phyloP scores from a whole-genome alignment of 1,284 basidiomycete genomes.

The Tilletia indica region DNA sequence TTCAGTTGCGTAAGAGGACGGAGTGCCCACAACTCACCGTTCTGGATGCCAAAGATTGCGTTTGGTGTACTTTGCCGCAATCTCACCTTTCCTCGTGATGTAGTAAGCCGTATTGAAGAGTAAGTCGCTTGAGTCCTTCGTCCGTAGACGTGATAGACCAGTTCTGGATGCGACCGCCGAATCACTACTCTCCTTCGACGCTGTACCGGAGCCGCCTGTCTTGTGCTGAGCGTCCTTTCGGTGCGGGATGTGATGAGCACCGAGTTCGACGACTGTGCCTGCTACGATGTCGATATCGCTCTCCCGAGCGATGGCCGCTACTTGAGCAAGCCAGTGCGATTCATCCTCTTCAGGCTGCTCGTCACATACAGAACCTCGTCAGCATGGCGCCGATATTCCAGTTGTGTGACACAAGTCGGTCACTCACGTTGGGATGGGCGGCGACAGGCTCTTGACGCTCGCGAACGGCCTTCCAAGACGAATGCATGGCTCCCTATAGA shows the following conservation, averaged over 20 bases:
- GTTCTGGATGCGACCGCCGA: not conserved
- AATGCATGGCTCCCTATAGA: constrained; percentile 21
- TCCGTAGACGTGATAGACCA: not conserved
- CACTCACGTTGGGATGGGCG: not conserved
- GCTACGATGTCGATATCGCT: constrained; percentile 51
- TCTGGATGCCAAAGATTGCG: constrained; percentile 54
- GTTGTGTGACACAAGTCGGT: no score
- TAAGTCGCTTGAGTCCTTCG: not conserved
- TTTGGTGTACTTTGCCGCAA: constrained; percentile 49
- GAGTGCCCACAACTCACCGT: constrained; percentile 18
- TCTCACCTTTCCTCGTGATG: constrained; percentile 34
- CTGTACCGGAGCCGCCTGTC: no score
- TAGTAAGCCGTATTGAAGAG: constrained; percentile 54
- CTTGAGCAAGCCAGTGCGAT: constrained; percentile 38
- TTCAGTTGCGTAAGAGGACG: not conserved
- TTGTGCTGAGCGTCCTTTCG: not conserved
- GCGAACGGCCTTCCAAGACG: constrained; percentile 15
- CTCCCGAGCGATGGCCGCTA: constrained; percentile 32
- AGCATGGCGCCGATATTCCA: no score
- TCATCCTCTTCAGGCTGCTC: constrained; percentile 28
- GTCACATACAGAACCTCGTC: no score
- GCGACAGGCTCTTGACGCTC: not conserved
- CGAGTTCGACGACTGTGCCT: constrained; percentile 49
- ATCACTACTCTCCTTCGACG: not conserved
- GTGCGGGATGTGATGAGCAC: constrained; percentile 27